Percentiles rank a stretch among this genome's conserved stretches.
phyloP scores from a whole-genome alignment of 805 yeast species.

The Wickerhamomyces alni region DNA sequence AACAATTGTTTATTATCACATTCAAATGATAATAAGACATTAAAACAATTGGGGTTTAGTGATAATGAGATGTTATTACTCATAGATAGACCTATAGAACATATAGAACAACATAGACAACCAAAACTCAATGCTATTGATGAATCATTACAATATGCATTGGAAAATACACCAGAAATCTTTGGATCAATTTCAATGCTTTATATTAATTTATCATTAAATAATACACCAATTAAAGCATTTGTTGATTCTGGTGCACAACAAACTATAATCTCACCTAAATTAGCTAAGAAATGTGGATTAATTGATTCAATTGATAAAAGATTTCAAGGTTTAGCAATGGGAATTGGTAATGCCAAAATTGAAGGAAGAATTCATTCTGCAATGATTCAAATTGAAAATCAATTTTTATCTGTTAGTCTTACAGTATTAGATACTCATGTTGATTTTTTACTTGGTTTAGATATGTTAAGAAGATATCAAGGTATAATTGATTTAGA shows the following conservation, averaged over 20 bases:
- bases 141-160: slow-evolving; percentile 73
- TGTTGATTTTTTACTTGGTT: slow-evolving; percentile 75
- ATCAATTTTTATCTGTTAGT: slow-evolving; percentile 55
- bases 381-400: slow-evolving; percentile 77
- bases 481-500: slow-evolving; percentile 76
- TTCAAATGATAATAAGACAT: background rate
- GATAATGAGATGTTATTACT: background rate
- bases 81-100: background rate
- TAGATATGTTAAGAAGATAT: slow-evolving; percentile 88
- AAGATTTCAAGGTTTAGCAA: slow-evolving; percentile 75
- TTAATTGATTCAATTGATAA: slow-evolving; percentile 69
- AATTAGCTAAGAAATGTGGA: slow-evolving; percentile 67
- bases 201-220: slow-evolving; percentile 70
- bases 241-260: slow-evolving; percentile 98
- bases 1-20: background rate
- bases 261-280: slow-evolving; percentile 74
- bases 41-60: background rate
- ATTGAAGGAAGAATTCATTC: slow-evolving; percentile 84
- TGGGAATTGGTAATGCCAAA: slow-evolving; percentile 82
- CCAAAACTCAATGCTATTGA: slow-evolving; percentile 36
- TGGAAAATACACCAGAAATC: slow-evolving; percentile 85
- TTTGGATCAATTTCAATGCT: slow-evolving; percentile 82
- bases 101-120: background rate
- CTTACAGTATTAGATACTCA: slow-evolving; percentile 67
- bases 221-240: slow-evolving; percentile 79